A percentile compares a stretch with the other conserved stretches of the same genome.
Conservation (phyloP, 2,329 filamentous ascomycete genomes). For the Colletotrichum australisinense region DNA sequence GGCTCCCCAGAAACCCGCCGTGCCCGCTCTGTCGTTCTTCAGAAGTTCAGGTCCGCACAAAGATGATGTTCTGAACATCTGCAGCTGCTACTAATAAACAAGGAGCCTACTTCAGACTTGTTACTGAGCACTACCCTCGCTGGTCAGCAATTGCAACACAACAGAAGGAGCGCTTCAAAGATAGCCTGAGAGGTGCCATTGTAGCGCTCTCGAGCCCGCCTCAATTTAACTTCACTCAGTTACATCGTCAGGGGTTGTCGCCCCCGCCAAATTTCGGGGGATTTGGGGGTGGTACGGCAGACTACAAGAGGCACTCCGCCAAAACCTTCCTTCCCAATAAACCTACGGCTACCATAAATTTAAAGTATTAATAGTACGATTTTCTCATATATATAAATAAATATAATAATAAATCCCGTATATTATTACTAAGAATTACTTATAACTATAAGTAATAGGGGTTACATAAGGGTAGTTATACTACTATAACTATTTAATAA, state of each 20-base stretch:
- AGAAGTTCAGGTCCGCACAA: neutral
- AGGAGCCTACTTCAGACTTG: neutral
- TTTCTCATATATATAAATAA: too few species aligned
- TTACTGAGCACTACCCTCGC: conserved; percentile 1
- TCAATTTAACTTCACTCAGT: neutral
- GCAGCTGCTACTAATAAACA: neutral
- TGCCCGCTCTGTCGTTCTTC: neutral
- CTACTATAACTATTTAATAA: too few species aligned
- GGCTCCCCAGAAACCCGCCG: conserved; percentile 5
- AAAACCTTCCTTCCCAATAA: too few species aligned
- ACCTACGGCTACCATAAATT: too few species aligned
- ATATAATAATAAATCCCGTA: too few species aligned
- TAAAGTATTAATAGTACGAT: too few species aligned
- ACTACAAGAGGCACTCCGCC: too few species aligned
- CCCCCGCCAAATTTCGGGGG: conserved; percentile 3
- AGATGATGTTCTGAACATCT: neutral
- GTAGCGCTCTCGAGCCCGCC: conserved; percentile 46
- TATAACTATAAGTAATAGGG: too few species aligned
- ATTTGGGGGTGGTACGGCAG: conserved; percentile 22
- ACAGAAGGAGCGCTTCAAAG: conserved; percentile 4
- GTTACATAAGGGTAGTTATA: too few species aligned
- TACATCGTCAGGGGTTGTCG: neutral
- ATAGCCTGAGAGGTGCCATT: conserved; percentile 1
- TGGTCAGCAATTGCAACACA: conserved; percentile 9
- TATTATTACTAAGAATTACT: too few species aligned